Evolutionary conservation across 106 monocot genomes (phyloP).

Genomic region (Dioscorea dumetorum): DNA sequence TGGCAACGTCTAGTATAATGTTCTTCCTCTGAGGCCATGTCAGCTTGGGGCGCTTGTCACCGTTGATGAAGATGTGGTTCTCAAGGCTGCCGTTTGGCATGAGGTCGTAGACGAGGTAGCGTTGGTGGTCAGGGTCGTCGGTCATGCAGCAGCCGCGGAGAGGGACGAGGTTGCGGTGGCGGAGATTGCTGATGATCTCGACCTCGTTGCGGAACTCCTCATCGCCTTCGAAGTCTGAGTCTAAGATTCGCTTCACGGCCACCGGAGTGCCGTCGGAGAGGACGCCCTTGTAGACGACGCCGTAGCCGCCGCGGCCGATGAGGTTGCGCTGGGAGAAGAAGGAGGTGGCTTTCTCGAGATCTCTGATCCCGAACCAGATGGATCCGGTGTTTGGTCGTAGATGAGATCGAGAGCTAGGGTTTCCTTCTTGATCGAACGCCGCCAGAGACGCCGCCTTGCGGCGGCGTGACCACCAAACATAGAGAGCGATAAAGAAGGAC

Average conservation of each 20-base stretch:
- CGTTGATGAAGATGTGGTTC: conserved; percentile 36
- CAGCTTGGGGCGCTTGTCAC: background rate
- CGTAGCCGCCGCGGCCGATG: conserved; percentile 64
- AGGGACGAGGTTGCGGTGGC: conserved; percentile 76
- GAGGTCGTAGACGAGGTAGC: conserved; percentile 69
- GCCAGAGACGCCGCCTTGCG: background rate
- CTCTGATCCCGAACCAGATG: conserved; percentile 42
- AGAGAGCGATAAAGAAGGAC: background rate
- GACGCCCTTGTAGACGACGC: conserved; percentile 58
- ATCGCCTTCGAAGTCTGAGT: conserved; percentile 42
- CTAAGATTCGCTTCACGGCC: conserved; percentile 64
- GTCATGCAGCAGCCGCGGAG: conserved; percentile 75
- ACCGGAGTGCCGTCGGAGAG: conserved; percentile 49
- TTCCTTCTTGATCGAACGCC: too few relatives aligned
- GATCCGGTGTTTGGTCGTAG: conserved; percentile 43
- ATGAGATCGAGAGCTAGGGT: too few relatives aligned
- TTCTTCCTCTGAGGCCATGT: conserved; percentile 67
- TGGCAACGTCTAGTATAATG: conserved; percentile 72
- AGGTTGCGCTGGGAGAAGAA: conserved; percentile 44
- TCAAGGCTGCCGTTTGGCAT: conserved; percentile 68
- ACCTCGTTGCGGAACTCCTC: conserved; percentile 82
- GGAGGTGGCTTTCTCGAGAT: conserved; percentile 45
- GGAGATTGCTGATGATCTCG: conserved; percentile 63
- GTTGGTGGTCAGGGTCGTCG: conserved; percentile 40
- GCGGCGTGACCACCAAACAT: background rate